Evolutionary conservation across 2,329 filamentous ascomycete species (phyloP), one percentile per base, ranked within the genome.

Genomic region (Aspergillus sp.): DNA sequence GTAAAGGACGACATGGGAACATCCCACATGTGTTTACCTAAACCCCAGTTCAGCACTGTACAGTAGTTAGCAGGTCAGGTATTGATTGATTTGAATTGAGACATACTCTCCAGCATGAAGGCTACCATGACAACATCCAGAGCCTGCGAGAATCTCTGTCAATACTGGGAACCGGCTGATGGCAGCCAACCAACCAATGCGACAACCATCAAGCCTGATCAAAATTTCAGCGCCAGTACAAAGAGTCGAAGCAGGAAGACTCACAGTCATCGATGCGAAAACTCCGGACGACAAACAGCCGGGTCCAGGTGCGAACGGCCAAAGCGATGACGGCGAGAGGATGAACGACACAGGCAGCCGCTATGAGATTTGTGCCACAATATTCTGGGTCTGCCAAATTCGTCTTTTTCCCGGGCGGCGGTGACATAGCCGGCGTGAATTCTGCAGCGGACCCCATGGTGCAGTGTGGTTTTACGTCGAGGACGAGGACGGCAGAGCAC

Each of bases 11-110:
- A 19, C 10, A 42, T 7, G 4, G 41, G 43, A 2, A 52, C 44
- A 43, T 53, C 44, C 51, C 51, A 53, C 43, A 52, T 49, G 32
- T 53, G 51, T 16, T 39, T 45, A 12, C 42, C 48, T 3, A 53
- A 39, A 14, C 51, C 51, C 36, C 41, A 52, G 17, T 52, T 44
- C 8, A 51, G 40, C 50, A 47, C 45, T 51, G n/a, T n/a, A n/a
- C n/a, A n/a, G n/a, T n/a, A n/a, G n/a, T n/a, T n/a, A n/a, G n/a
- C n/a, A n/a, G n/a, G n/a, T n/a, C n/a, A n/a, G n/a, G 15, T 26
- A n/a, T 19, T 11, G 27, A 12, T 15, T n/a, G 7, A 19, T n/a
- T n/a, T n/a, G 15, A 15, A 11, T 11, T 15, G n/a, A 4, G 16
- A 37, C 47, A 42, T 43, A 51, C 48, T 47, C 4, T 44, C 33